Evolutionary conservation across 2,329 filamentous ascomycete genomes (phyloP).

Genomic region (Stenocarpella maydis): DNA sequence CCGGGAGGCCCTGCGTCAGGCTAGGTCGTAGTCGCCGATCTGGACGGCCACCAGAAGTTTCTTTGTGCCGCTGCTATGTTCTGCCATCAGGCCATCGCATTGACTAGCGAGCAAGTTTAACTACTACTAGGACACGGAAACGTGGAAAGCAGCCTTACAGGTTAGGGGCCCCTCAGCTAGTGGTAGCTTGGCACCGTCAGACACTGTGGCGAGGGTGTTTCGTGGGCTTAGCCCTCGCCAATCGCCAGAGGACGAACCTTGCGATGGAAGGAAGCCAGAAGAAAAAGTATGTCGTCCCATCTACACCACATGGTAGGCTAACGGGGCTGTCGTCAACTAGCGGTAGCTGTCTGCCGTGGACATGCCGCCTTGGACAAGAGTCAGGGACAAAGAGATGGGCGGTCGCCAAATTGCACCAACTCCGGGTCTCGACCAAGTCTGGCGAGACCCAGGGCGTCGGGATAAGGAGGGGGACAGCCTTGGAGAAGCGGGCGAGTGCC

Average conservation of each 20-base stretch:
- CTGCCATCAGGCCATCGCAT: neutral
- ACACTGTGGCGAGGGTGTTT: constrained; percentile 23
- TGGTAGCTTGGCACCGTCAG: constrained; percentile 22
- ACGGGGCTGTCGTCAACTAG: neutral
- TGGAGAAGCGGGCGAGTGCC: neutral
- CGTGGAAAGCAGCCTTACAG: constrained; percentile 18
- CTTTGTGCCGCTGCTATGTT: neutral
- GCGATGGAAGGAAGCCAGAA: constrained; percentile 18
- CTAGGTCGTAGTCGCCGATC: neutral
- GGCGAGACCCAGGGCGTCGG: constrained; percentile 9
- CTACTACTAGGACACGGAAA: neutral
- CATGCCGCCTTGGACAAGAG: neutral
- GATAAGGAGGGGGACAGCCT: no score
- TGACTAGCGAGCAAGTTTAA: neutral
- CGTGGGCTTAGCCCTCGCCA: constrained; percentile 4
- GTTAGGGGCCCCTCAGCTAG: neutral
- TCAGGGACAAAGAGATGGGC: constrained; percentile 10
- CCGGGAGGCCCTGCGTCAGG: neutral
- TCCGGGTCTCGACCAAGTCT: neutral
- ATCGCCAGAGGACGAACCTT: constrained; percentile 5
- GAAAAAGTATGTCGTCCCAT: constrained; percentile 19
- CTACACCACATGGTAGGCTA: neutral
- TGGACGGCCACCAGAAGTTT: constrained; percentile 20
- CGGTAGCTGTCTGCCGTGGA: neutral
- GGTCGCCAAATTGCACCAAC: neutral